Percentiles rank a stretch among this genome's conserved stretches.
phyloP scores from a whole-genome alignment of 2,329 filamentous ascomycete genomes.

The Colletotrichum spaethianum region DNA sequence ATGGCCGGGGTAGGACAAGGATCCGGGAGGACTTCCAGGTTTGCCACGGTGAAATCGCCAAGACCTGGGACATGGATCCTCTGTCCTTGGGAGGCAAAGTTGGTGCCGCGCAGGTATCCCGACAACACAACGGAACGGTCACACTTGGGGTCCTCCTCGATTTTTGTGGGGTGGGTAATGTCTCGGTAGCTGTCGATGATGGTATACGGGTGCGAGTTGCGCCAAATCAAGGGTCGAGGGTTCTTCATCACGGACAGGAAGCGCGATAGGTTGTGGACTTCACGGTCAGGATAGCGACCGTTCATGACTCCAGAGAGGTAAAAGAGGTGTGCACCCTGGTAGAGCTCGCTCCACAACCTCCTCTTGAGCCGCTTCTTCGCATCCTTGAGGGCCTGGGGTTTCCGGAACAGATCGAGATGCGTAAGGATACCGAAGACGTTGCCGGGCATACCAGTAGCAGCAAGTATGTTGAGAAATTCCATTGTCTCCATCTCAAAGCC shows the following conservation, averaged over 20 bases:
- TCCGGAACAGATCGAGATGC: slow-evolving; percentile 94
- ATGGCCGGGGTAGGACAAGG: slow-evolving; percentile 95
- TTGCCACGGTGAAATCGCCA: slow-evolving; percentile 87
- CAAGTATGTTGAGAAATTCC: slow-evolving; percentile 96
- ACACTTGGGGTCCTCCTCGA: slow-evolving; percentile 90
- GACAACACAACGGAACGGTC: slow-evolving; percentile 93
- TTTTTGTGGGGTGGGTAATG: slow-evolving; percentile 91
- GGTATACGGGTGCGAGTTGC: slow-evolving; percentile 95
- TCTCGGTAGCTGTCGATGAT: slow-evolving; percentile 96
- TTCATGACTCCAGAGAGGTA: slow-evolving; percentile 98
- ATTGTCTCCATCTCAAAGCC: slow-evolving; percentile 99
- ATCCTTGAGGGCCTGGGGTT: slow-evolving; percentile 90
- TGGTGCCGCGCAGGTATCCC: slow-evolving; percentile 94
- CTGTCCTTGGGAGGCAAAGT: slow-evolving; percentile 88
- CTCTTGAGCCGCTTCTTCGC: slow-evolving; percentile 98
- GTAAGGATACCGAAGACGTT: slow-evolving; percentile 98
- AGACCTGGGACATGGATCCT: slow-evolving; percentile 93
- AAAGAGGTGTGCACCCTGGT: slow-evolving; percentile 96
- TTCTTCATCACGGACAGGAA: slow-evolving; percentile 99
- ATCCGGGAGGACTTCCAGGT: slow-evolving; percentile 90
- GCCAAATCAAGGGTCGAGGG: slow-evolving; percentile 93
- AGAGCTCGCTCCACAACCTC: slow-evolving; percentile 95
- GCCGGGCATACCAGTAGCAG: slow-evolving; percentile 96
- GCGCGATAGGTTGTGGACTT: slow-evolving; percentile 94
- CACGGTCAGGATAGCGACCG: slow-evolving; percentile 94